Evolutionary conservation across 768 basidiomycete genomes (phyloP).

Genomic region (Lactarius vividus): DNA sequence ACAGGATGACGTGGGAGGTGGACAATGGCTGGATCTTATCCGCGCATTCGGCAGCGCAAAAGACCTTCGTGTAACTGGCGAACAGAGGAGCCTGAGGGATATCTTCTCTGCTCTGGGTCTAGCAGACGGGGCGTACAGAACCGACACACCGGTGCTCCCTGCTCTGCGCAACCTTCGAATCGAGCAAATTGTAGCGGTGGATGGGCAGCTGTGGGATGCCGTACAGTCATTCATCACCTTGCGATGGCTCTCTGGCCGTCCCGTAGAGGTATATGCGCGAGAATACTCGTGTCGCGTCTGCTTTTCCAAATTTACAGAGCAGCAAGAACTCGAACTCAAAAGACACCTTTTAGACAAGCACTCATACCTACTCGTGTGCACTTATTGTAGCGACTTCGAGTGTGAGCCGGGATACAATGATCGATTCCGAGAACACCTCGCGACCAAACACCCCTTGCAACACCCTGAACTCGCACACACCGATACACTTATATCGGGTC

Average conservation of each 20-base stretch:
- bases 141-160: neutral
- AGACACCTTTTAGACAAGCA: neutral
- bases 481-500: too few species aligned
- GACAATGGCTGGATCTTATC: neutral
- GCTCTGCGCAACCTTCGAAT: neutral
- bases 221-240: neutral
- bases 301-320: neutral
- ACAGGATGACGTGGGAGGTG: neutral
- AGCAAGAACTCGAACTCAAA: neutral
- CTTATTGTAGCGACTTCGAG: neutral
- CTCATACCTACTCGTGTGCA: neutral
- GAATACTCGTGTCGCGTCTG: neutral
- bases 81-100: neutral
- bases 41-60: neutral
- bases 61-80: neutral
- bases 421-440: neutral
- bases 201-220: neutral
- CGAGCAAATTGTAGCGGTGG: rapidly evolving
- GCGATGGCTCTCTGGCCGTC: neutral
- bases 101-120: neutral
- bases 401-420: neutral
- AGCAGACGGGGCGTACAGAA: neutral
- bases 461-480: too few species aligned
- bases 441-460: too few species aligned
- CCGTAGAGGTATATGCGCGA: neutral